Conservation (phyloP, 2,329 filamentous ascomycete species). For the Epichloe uncinata region DNA sequence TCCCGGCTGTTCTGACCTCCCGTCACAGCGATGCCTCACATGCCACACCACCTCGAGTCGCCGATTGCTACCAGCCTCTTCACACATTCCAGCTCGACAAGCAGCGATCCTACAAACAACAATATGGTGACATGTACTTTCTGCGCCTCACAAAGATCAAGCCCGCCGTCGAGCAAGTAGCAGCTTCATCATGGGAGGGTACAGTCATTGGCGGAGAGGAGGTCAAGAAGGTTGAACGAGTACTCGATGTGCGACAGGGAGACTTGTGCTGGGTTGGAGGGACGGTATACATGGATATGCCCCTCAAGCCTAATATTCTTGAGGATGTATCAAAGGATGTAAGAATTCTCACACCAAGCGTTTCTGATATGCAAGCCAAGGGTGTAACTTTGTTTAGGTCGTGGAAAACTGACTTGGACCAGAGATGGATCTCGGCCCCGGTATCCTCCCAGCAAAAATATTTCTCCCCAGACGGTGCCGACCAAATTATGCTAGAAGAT, state of each 20-base stretch:
- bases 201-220: slow-evolving; percentile 66
- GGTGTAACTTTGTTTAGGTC: too few relatives aligned
- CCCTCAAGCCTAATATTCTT: slow-evolving; percentile 86
- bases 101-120: slow-evolving; percentile 71
- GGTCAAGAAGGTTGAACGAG: slow-evolving; percentile 67
- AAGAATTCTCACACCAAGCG: slow-evolving; percentile 14
- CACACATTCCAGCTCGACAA: slow-evolving; percentile 61
- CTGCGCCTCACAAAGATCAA: slow-evolving; percentile 78
- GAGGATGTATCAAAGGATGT: slow-evolving; percentile 92
- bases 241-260: slow-evolving; percentile 90
- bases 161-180: slow-evolving; percentile 63
- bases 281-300: slow-evolving; percentile 96
- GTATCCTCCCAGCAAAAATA: slow-evolving; percentile 65
- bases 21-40: slow-evolving; percentile 20
- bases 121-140: slow-evolving; percentile 98
- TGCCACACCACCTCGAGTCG: slow-evolving; percentile 34
- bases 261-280: slow-evolving; percentile 91
- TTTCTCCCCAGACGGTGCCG: slow-evolving; percentile 42
- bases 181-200: slow-evolving; percentile 61
- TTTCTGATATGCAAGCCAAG: too few relatives aligned
- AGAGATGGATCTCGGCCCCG: slow-evolving; percentile 85
- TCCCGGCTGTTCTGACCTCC: not conserved
- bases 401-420: too few relatives aligned
- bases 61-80: slow-evolving; percentile 58
- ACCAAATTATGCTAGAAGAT: slow-evolving; percentile 82